Evolutionary conservation across 148 eudicot genomes (phyloP), one percentile per base, ranked within the genome.

Genomic region (Rhododendron simsii): DNA sequence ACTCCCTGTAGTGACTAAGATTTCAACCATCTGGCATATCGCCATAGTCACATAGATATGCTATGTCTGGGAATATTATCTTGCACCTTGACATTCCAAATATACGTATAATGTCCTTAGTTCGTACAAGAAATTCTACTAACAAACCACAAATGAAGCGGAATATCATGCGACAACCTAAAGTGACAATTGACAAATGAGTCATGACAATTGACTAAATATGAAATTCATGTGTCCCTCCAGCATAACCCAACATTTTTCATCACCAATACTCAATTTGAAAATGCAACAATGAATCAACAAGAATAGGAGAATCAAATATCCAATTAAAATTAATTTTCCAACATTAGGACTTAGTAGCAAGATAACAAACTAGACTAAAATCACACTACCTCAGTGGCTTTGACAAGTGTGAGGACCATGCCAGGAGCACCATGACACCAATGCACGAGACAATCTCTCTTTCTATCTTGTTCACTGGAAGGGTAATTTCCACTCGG

Each of bases 391-490:
- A 94, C 95, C 98, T 91, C 88, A 44, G 89, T 90, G 16, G 96
- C 98, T 86, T 92, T 92, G 69, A 89, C 85, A 39, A 93, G 88
- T 20, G 93, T 87, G 7, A 92, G 88, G 39, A 92, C 92, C 4
- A 95, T 53, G 7, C 98, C 98, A 11, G 96, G 93, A 89, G 93
- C 93, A 26, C 95, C 96, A 84, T 91, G 91, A 78, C 94, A 91
- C 93, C 95, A 95, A 88, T 93, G 94, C 61, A 95, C 94, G 59
- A 92, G 94, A 78, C 67, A 71, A 90, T 91, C 93, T 28, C 83
- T 69, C 35, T 69, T 85, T 2, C 65, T 79, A 69, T 90, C 91
- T 61, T 88, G 92, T 50, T 93, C 93, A 77, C 90, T 89, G 3
- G 88, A 81, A 50, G 90, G 93, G 85, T 91, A 91, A 50, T 91